Base-by-base conservation (phyloP, 1,284 basidiomycete genomes). In the Ustilago crameri region DNA sequence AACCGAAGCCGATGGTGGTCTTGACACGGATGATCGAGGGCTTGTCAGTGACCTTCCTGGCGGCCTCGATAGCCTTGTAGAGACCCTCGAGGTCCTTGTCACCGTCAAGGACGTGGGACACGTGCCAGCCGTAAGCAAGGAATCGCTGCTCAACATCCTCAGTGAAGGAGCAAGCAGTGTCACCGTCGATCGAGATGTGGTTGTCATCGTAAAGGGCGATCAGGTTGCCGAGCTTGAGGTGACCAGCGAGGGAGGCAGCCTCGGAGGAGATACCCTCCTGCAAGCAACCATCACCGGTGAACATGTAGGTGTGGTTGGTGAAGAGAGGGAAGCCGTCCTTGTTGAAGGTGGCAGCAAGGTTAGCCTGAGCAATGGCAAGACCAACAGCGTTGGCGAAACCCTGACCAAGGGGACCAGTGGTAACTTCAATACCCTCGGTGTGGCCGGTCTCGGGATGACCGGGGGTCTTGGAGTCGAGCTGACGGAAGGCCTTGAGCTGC, bases 231-330 rank as follows among this genome's bases (percentile, higher is more conserved):
- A 97, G 88, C 85, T 93, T 90, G 77, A 97, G 87, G 86, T 97
- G 94, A 76, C 86, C 94, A 65, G 93, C 94, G 71, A 96, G 88
- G 82, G 92, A 93, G 71, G 91, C 91, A 26, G 94, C 93, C 85
- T 97, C 94, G 75, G 88, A 88, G 22, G 93, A 88, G 77, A 97
- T 90, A 88, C 94, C 94, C 86, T 97, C 94, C 91, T 94, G 93
- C 73, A 97, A 87, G 86, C 94, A 96, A 59, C 94, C 94, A 85
- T 97, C 94, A 83, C 94, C 94, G 64, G 89, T 88, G 87, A 96
- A 94, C 53, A 90, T 77, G 84, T 92, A 96, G 49, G 93, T 95
- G 85, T 90, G 89, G 87, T 95, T 96, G 86, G 91, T 90, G 84
- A 96, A 88, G 56, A 97, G 85, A 51, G 90, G 85, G 83, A 92